Percentiles rank a stretch among this genome's conserved stretches.
Conservation (phyloP, 192 early-diverging fungal species). For the Pilaira anomala region DNA sequence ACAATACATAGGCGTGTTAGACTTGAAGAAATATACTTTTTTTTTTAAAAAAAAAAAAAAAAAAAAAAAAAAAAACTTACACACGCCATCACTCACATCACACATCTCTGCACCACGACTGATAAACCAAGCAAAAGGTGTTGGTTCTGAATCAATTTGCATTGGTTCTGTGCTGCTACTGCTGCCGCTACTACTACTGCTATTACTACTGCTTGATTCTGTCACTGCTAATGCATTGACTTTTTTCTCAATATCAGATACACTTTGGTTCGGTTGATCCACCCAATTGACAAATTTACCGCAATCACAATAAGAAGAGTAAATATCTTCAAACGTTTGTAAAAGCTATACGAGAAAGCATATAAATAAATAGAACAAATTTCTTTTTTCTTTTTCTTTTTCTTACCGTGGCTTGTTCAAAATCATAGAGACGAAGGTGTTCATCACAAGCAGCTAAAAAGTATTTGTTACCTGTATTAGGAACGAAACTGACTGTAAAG, state of each 20-base stretch:
- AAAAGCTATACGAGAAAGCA: constrained; percentile 39
- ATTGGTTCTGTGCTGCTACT: neutral
- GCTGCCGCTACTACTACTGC: constrained; percentile 4
- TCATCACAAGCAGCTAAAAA: constrained; percentile 90
- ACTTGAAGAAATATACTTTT: too few species aligned
- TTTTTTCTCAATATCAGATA: neutral
- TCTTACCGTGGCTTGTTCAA: constrained; percentile 68
- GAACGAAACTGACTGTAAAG: constrained; percentile 90
- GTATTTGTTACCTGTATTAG: constrained; percentile 92
- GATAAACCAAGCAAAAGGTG: constrained; percentile 70
- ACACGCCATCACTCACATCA: constrained; percentile 74
- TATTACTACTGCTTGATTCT: constrained; percentile 14
- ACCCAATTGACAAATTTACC: constrained; percentile 79
- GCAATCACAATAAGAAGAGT: constrained; percentile 95
- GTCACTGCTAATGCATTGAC: neutral
- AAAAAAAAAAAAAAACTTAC: constrained; percentile 38
- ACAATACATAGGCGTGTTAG: too few species aligned
- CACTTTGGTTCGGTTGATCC: constrained; percentile 40
- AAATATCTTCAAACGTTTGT: constrained; percentile 68
- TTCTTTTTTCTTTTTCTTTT: neutral
- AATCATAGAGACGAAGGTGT: constrained; percentile 83
- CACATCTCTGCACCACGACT: constrained; percentile 88
- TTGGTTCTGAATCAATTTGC: constrained; percentile 11
- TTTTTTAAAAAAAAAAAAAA: neutral
- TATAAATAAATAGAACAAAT: neutral